phyloP scores from a whole-genome alignment of 169 alveolate species.

The Plasmodium billcollinsi region DNA sequence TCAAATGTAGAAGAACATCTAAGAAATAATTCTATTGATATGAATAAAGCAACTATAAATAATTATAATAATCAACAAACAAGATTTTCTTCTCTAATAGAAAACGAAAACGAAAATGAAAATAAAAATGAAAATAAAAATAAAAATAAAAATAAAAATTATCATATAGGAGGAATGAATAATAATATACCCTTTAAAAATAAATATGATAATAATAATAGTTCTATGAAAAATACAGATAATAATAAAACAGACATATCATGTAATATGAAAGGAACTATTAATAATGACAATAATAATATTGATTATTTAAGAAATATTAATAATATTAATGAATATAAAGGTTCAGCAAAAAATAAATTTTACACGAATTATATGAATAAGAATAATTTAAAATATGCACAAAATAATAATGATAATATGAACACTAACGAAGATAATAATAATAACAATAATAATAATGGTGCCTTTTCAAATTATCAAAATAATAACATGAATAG shows the following conservation, averaged over 20 bases:
- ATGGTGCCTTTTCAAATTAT: neutral
- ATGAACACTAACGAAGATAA: neutral
- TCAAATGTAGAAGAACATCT: conserved; percentile 25
- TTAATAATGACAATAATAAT: conserved; percentile 1
- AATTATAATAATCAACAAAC: conserved; percentile 16
- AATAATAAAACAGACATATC: conserved; percentile 14
- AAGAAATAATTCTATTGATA: conserved; percentile 10
- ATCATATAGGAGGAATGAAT: neutral
- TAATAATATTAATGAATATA: conserved; percentile 3
- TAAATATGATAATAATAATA: conserved; percentile 20
- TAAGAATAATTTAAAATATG: neutral
- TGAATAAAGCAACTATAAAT: conserved; percentile 18
- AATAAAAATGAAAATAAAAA: conserved; percentile 12
- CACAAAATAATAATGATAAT: neutral
- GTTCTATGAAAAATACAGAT: conserved; percentile 1
- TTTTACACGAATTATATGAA: neutral
- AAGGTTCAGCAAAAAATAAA: conserved; percentile 1
- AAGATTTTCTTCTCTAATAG: conserved; percentile 13
- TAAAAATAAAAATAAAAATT: conserved; percentile 8
- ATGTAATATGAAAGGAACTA: conserved; percentile 11
- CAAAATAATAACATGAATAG: neutral
- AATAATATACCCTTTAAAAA: conserved; percentile 8
- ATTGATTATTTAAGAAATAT: neutral
- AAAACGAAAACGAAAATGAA: conserved; percentile 11
- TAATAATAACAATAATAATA: conserved; percentile 6